Percentiles rank a stretch among this genome's conserved stretches.
phyloP scores from a whole-genome alignment of 306 rosid genomes.

The Ormosia semicastrata region DNA sequence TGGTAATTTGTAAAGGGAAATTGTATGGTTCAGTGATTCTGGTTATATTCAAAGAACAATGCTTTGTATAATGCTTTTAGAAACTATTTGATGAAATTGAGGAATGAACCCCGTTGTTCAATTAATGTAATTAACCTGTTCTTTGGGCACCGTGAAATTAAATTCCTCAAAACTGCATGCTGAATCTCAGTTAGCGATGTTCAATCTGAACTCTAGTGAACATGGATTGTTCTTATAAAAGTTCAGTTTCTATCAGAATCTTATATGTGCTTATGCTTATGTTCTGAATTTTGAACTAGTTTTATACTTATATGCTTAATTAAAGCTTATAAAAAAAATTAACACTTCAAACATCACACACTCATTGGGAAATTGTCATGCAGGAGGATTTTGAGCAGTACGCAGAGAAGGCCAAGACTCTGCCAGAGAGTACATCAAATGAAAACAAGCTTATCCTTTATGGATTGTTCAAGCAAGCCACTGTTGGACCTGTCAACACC shows the following conservation, averaged over 20 bases:
- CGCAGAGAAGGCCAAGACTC: conserved; percentile 83
- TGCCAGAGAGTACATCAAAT: conserved; percentile 60
- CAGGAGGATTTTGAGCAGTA: conserved; percentile 94
- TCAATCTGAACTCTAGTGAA: not conserved
- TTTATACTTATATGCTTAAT: not conserved
- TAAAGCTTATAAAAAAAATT: not conserved
- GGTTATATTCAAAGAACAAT: not conserved
- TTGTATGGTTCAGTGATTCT: not conserved
- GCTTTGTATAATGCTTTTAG: not conserved
- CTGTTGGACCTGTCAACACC: conserved; percentile 83
- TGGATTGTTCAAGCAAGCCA: conserved; percentile 89
- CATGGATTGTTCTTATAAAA: not conserved
- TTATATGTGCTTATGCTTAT: not conserved
- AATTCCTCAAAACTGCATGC: not conserved
- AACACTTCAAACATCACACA: not conserved
- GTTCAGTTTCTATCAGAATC: not conserved
- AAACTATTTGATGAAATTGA: conserved; percentile 6
- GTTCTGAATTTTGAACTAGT: not conserved
- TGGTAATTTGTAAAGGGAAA: not conserved
- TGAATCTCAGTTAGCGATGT: not conserved
- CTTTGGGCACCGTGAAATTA: not conserved
- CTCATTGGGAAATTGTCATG: conserved; percentile 23
- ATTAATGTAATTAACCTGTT: not conserved
- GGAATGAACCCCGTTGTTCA: not conserved
- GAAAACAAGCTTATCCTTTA: conserved; percentile 81